Evolutionary conservation across 257 asterid species (phyloP).

Genomic region (Cordia subcordata): DNA sequence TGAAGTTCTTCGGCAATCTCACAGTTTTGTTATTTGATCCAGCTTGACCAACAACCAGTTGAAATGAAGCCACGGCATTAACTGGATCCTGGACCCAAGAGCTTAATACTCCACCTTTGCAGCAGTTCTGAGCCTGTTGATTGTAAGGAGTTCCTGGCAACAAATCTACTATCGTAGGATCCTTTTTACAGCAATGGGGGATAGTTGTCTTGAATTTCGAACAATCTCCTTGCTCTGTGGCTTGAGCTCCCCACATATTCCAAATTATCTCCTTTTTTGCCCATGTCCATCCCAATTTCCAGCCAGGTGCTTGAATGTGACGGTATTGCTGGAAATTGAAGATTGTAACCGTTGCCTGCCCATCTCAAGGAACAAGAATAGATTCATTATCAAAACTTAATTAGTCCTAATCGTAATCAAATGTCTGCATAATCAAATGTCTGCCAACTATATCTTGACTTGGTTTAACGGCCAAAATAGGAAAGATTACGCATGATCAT

Average conservation of each 20-base stretch:
- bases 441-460: no score
- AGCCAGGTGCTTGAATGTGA: slow-evolving; percentile 43
- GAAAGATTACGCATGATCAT: no score
- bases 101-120: slow-evolving; percentile 48
- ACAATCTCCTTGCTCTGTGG: slow-evolving; percentile 63
- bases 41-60: slow-evolving; percentile 41
- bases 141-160: slow-evolving; percentile 47
- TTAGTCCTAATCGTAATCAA: no score
- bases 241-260: slow-evolving; percentile 41
- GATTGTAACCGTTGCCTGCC: slow-evolving; percentile 46
- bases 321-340: slow-evolving; percentile 45
- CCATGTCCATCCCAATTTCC: slow-evolving; percentile 62
- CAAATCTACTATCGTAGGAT: slow-evolving; percentile 44
- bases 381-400: no score
- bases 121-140: slow-evolving; percentile 49
- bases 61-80: slow-evolving; percentile 37
- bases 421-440: no score
- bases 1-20: slow-evolving; percentile 41
- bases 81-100: slow-evolving; percentile 49
- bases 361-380: neutral
- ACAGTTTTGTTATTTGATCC: slow-evolving; percentile 44
- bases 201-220: slow-evolving; percentile 34
- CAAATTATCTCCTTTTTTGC: slow-evolving; percentile 47
- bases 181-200: slow-evolving; percentile 52
- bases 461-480: no score